phyloP scores from a whole-genome alignment of 441 rosid genomes.

The Gossypium lobatum region DNA sequence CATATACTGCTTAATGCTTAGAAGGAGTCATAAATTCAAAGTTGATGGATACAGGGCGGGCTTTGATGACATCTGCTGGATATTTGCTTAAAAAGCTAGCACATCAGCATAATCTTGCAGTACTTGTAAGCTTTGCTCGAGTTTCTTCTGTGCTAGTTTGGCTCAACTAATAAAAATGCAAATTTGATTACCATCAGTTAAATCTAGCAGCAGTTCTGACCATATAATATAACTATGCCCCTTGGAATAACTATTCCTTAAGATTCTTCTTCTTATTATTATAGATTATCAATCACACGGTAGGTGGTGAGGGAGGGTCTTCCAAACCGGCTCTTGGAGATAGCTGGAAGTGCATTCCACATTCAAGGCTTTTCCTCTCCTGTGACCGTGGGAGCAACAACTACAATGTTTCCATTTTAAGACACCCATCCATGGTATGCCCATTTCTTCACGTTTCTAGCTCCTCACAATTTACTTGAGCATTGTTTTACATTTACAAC shows the following conservation, averaged over 20 bases:
- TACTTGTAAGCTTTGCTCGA: conserved; percentile 42
- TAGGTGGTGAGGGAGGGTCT: conserved; percentile 60
- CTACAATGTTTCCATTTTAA: conserved; percentile 42
- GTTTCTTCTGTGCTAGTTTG: not conserved
- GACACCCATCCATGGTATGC: conserved; percentile 61
- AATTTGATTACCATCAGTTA: not conserved
- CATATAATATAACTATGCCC: not conserved
- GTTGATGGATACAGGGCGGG: conserved; percentile 45
- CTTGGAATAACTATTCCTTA: not conserved
- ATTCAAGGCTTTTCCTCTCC: conserved; percentile 59
- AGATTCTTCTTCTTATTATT: conserved; percentile 1
- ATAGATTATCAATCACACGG: conserved; percentile 82
- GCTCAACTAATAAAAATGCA: not conserved
- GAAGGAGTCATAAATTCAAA: not conserved
- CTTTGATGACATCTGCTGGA: conserved; percentile 75
- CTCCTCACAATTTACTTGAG: not conserved
- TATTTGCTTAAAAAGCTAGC: conserved; percentile 76
- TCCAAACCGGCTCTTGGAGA: conserved; percentile 84
- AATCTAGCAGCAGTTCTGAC: not conserved
- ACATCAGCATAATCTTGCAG: conserved; percentile 58
- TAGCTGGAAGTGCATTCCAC: conserved; percentile 82
- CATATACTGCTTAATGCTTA: not conserved
- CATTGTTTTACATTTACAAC: not conserved
- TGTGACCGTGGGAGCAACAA: conserved; percentile 32
- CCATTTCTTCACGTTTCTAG: not conserved